Base-by-base conservation (phyloP, 1,284 basidiomycete species). In the Ganoderma boninense region DNA sequence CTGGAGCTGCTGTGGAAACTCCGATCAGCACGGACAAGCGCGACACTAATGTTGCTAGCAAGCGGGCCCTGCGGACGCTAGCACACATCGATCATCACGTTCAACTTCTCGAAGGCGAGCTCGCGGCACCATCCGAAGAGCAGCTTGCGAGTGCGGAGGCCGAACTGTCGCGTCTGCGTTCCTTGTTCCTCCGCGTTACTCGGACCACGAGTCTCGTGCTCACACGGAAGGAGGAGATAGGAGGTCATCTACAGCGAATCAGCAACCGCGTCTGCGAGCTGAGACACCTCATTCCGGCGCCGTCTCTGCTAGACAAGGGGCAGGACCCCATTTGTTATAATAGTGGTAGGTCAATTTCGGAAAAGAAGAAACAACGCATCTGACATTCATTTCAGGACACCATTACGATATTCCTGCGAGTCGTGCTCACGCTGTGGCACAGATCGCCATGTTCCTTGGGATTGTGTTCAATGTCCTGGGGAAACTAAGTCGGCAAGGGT, bases 371-470 rank as follows among this genome's bases (percentile, higher is more conserved):
- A 29, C 18, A 20, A 26, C 16, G 40, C 38, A 26, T 4, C 35
- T 52, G 38, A 40, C 49, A 16, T 56, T 59, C 18, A n/a, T 43
- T 40, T 23, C 40, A 65, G 64, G 40, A 11, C 16, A 38, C 29
- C 64, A 65, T 43, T 65, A 42, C 40, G 54, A 65, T 29, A 16
- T 65, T 11, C 65, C 65, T 26, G 57, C 43, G 14, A 60, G 43
- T 42, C 43, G 49, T 14, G 20, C 16, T 52, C 65, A 66, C 23
- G 46, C 26, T 20, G 32, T 66, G 10, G 65, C 56, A 42, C 65
- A 66, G 42, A 42, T 66, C 65, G 57, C 57, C 43, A 49, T 60
- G 57, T 66, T 66, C 46, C 59, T 62, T 11, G 65, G 65, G 23
- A 49, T 66, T 35, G 65, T 66, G 46, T 43, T 66, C 26, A 42